A percentile compares a stretch with the other conserved stretches of the same genome.
Evolutionary conservation across 1,284 basidiomycete genomes (phyloP).

Genomic region (Golubevia pallescens): DNA sequence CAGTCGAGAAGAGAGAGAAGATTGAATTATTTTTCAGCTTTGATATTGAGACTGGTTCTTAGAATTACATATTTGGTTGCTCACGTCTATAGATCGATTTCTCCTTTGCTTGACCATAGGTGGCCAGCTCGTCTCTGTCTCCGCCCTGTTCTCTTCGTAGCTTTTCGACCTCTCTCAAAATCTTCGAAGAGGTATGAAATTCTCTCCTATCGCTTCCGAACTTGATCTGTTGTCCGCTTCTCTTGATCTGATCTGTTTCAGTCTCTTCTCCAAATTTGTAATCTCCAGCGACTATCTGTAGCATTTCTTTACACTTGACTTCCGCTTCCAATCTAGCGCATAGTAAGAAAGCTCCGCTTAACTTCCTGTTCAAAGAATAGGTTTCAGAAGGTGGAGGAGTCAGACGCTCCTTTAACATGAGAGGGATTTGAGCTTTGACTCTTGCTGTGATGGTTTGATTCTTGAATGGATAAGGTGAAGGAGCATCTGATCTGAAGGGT

Average conservation of each 20-base stretch:
- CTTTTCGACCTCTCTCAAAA: neutral
- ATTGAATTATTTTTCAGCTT: neutral
- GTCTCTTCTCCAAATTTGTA: slow-evolving; percentile 8
- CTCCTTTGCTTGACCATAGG: neutral
- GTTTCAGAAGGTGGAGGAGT: slow-evolving; percentile 94
- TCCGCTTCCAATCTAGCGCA: slow-evolving; percentile 80
- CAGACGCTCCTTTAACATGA: slow-evolving; percentile 86
- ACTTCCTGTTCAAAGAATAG: slow-evolving; percentile 91
- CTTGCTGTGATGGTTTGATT: slow-evolving; percentile 73
- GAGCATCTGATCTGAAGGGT: slow-evolving; percentile 74
- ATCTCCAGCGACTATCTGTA: slow-evolving; percentile 23
- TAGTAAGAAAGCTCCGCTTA: slow-evolving; percentile 90
- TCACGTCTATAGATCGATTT: neutral
- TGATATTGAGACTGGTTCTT: neutral
- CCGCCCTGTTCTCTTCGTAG: neutral
- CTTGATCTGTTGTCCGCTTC: neutral
- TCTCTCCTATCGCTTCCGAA: slow-evolving; percentile 1
- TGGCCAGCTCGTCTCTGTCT: neutral
- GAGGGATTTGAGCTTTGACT: slow-evolving; percentile 82
- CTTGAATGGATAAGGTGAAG: slow-evolving; percentile 75
- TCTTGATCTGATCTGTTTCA: neutral
- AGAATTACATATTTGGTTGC: neutral
- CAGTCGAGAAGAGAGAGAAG: neutral
- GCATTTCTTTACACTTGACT: slow-evolving; percentile 75
- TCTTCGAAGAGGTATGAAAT: neutral